Evolutionary conservation across 2,329 filamentous ascomycete genomes (phyloP).

Genomic region (Penicillium sp.): DNA sequence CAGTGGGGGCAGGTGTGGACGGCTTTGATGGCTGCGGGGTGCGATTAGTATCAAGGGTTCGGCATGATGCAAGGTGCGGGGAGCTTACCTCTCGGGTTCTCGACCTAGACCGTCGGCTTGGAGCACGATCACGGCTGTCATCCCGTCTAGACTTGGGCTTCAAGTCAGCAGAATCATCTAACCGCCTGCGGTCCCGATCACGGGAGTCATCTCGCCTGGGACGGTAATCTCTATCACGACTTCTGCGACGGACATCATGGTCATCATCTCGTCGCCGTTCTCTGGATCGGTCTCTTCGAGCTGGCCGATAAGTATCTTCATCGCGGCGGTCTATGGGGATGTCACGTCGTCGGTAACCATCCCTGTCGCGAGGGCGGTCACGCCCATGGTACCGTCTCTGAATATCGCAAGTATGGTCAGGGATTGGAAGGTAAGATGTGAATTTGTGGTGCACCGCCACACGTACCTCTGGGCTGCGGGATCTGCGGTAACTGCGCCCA

Average conservation of each 20-base stretch:
- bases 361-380: slow-evolving; percentile 56
- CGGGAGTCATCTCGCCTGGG: slow-evolving; percentile 71
- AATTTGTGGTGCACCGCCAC: slow-evolving; percentile 16
- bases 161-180: slow-evolving; percentile 70
- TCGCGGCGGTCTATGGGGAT: slow-evolving; percentile 59
- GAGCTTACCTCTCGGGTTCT: slow-evolving; percentile 59
- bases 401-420: slow-evolving; percentile 22
- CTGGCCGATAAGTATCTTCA: slow-evolving; percentile 62
- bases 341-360: slow-evolving; percentile 64
- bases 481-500: slow-evolving; percentile 46
- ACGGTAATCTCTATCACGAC: slow-evolving; percentile 68
- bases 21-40: slow-evolving; percentile 53
- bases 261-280: slow-evolving; percentile 63
- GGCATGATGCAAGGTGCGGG: background rate
- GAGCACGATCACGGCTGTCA: slow-evolving; percentile 58
- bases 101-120: slow-evolving; percentile 49
- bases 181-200: slow-evolving; percentile 62
- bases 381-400: slow-evolving; percentile 54
- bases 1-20: slow-evolving; percentile 43
- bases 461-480: slow-evolving; percentile 49
- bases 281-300: slow-evolving; percentile 60
- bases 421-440: background rate
- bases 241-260: slow-evolving; percentile 59
- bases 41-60: slow-evolving; percentile 1
- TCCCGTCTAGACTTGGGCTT: slow-evolving; percentile 64